Evolutionary conservation across 257 asterid genomes (phyloP).

Genomic region (Vinca minor): DNA sequence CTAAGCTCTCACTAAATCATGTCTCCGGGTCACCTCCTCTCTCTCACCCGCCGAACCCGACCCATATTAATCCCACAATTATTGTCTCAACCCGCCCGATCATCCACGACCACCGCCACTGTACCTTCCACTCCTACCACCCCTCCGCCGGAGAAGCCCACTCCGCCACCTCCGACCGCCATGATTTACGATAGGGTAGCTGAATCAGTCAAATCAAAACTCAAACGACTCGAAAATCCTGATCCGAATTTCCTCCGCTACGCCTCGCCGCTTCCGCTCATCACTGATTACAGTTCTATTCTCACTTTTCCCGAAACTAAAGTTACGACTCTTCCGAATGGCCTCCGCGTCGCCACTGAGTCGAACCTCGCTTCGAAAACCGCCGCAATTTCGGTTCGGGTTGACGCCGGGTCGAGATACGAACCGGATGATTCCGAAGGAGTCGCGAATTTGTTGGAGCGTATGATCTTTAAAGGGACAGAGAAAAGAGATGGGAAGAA

Average conservation of each 20-base stretch:
- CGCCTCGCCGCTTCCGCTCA: slow-evolving; percentile 59
- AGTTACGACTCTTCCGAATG: slow-evolving; percentile 78
- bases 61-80: slow-evolving; percentile 14
- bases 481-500: slow-evolving; percentile 50
- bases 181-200: slow-evolving; percentile 87
- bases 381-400: slow-evolving; percentile 78
- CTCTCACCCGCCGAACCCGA: background rate
- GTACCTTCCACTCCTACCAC: slow-evolving; percentile 8
- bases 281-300: slow-evolving; percentile 49
- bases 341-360: slow-evolving; percentile 86
- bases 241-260: slow-evolving; percentile 53
- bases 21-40: background rate
- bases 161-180: slow-evolving; percentile 58
- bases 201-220: slow-evolving; percentile 51
- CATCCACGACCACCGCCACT: slow-evolving; percentile 45
- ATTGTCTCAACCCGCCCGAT: slow-evolving; percentile 30
- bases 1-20: background rate
- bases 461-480: slow-evolving; percentile 91
- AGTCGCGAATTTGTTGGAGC: slow-evolving; percentile 85
- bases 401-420: slow-evolving; percentile 88
- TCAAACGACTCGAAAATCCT: slow-evolving; percentile 51
- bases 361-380: slow-evolving; percentile 50
- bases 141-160: slow-evolving; percentile 23
- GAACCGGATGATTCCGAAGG: slow-evolving; percentile 72
- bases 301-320: slow-evolving; percentile 62